These are phyloP conservation scores for Bacidia rubella DNA, from an alignment of 495 filamentous ascomycete genomes.

Conservation along the genomic window DNA sequence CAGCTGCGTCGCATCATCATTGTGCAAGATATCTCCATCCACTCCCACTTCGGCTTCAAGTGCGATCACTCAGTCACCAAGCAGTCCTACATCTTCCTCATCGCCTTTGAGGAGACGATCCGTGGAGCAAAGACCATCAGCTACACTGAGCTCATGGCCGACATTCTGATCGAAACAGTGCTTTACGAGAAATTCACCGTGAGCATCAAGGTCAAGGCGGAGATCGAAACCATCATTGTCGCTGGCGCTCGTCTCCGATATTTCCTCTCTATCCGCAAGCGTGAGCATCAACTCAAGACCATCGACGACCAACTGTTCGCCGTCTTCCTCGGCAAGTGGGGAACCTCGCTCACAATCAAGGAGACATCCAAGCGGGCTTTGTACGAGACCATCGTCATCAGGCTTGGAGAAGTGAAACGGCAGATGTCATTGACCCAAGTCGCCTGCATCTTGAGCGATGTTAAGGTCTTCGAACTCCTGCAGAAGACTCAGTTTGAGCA, in stretches of 20 bases:
- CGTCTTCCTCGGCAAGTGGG: conserved; percentile 42
- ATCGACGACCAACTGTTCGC: conserved; percentile 40
- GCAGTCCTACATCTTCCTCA: conserved; percentile 43
- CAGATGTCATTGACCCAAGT: conserved; percentile 28
- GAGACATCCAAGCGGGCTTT: conserved; percentile 34
- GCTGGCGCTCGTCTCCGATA: conserved; percentile 37
- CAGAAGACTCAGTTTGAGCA: conserved; percentile 32
- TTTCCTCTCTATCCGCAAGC: conserved; percentile 37
- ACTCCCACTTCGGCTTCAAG: conserved; percentile 25
- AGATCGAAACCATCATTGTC: conserved; percentile 36
- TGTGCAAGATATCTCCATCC: conserved; percentile 27
- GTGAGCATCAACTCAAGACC: conserved; percentile 30
- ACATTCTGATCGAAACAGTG: conserved; percentile 41
- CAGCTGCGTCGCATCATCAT: conserved; percentile 44
- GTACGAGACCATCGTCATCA: conserved; percentile 36
- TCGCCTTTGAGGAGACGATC: conserved; percentile 43
- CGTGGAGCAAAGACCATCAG: conserved; percentile 21
- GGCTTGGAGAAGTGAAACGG: conserved; percentile 29
- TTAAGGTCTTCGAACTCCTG: conserved; percentile 30
- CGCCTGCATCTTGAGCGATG: conserved; percentile 24
- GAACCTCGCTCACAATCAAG: conserved; percentile 24
- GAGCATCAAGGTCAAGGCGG: conserved; percentile 24
- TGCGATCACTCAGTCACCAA: conserved; percentile 25
- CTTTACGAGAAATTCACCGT: conserved; percentile 44
- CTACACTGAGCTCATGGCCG: conserved; percentile 43